Conservation (phyloP, 331 rosid species). For the Cydonia oblonga region DNA sequence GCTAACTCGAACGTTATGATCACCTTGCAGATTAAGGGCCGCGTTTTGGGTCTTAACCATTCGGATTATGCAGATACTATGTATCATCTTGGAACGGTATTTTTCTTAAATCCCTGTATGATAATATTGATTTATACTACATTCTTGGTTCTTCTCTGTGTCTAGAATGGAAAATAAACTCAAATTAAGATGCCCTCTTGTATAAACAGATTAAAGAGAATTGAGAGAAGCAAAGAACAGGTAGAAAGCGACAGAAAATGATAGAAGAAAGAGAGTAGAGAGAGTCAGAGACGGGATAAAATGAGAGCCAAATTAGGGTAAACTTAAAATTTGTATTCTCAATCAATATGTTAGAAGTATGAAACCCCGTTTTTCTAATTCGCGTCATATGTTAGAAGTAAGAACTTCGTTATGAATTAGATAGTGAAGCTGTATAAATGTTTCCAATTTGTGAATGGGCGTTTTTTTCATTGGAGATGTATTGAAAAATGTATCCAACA, state of each 20-base stretch:
- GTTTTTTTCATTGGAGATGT: too few species aligned
- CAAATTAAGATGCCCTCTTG: neutral
- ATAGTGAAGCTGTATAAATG: too few species aligned
- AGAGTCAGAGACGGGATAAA: neutral
- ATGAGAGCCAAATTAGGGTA: too few species aligned
- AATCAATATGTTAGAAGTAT: too few species aligned
- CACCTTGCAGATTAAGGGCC: conserved; percentile 54
- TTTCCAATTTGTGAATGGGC: too few species aligned
- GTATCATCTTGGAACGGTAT: conserved; percentile 88
- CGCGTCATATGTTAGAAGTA: too few species aligned
- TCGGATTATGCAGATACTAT: conserved; percentile 71
- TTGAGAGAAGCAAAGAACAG: neutral
- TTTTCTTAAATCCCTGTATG: conserved; percentile 13
- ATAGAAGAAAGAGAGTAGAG: neutral
- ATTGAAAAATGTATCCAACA: too few species aligned
- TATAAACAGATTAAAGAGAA: neutral
- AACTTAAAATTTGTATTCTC: too few species aligned
- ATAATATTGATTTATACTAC: neutral
- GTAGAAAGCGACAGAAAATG: neutral
- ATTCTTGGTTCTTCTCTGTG: neutral
- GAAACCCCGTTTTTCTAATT: too few species aligned
- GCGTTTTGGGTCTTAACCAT: conserved; percentile 70
- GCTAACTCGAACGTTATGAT: neutral
- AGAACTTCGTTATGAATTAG: too few species aligned
- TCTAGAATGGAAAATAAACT: neutral